Evolutionary conservation across 2,329 filamentous ascomycete species (phyloP).

Genomic region (Verticillium zaregamsianum): DNA sequence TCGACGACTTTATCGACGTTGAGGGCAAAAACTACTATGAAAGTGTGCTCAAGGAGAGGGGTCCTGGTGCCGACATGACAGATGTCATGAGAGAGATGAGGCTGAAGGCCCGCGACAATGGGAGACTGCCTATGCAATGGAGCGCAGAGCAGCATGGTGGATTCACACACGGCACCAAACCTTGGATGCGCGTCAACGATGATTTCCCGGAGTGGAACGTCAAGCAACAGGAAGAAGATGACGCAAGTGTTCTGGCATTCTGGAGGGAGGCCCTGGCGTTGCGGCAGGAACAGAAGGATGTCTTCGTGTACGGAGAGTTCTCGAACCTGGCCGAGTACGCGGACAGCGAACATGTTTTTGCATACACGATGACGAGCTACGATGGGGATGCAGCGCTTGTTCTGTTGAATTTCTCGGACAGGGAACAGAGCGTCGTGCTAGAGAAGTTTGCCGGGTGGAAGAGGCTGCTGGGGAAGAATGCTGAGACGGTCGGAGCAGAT

Average conservation of each 20-base stretch:
- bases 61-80: conserved; percentile 16
- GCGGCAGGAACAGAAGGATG: conserved; percentile 11
- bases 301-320: conserved; percentile 18
- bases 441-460: background rate
- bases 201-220: conserved; percentile 17
- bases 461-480: conserved; percentile 2
- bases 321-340: background rate
- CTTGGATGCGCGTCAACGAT: conserved; percentile 23
- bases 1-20: conserved; percentile 38
- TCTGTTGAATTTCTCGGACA: conserved; percentile 13
- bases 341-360: conserved; percentile 15
- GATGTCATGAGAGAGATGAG: conserved; percentile 37
- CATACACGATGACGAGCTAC: conserved; percentile 16
- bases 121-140: conserved; percentile 42
- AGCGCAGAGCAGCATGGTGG: conserved; percentile 42
- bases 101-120: conserved; percentile 22
- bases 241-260: conserved; percentile 12
- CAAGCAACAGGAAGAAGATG: conserved; percentile 6
- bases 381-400: conserved; percentile 12
- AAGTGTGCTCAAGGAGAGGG: conserved; percentile 10
- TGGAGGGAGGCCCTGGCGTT: conserved; percentile 15
- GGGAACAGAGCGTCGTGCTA: background rate
- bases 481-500: background rate
- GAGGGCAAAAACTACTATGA: conserved; percentile 37
- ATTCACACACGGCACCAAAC: conserved; percentile 10